Evolutionary conservation across 305 asterid species (phyloP).

Genomic region (Fraxinus floribunda): DNA sequence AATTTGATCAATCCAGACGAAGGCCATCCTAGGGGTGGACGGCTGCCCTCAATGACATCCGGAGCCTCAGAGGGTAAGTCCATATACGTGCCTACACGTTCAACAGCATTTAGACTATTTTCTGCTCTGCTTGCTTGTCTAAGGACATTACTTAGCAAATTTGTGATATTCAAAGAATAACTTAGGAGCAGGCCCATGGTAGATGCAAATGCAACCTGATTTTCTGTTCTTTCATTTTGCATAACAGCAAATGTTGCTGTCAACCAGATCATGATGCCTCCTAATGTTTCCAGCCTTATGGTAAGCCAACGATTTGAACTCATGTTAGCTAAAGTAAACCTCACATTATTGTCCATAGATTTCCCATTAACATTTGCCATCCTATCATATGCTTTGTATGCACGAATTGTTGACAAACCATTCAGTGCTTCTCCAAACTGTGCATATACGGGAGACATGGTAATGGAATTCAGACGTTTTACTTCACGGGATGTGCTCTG

Average conservation of each 20-base stretch:
- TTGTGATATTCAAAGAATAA: conserved; percentile 82
- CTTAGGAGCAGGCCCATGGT: conserved; percentile 97
- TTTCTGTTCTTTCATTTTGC: conserved; percentile 73
- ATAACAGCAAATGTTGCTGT: conserved; percentile 92
- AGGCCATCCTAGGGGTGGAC: conserved; percentile 97
- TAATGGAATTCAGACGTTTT: conserved; percentile 86
- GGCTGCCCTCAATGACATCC: conserved; percentile 56
- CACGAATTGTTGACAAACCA: conserved; percentile 88
- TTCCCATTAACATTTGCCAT: conserved; percentile 80
- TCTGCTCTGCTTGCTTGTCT: conserved; percentile 93
- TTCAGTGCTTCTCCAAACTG: conserved; percentile 95
- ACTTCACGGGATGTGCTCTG: conserved; percentile 99
- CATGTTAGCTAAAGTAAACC: conserved; percentile 74
- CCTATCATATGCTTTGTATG: conserved; percentile 86
- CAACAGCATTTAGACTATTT: conserved; percentile 91
- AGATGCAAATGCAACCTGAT: conserved; percentile 89
- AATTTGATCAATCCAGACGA: conserved; percentile 67
- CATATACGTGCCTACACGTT: conserved; percentile 81
- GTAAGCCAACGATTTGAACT: conserved; percentile 95
- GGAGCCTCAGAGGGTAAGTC: conserved; percentile 92
- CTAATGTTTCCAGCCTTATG: conserved; percentile 81
- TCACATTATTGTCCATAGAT: conserved; percentile 79
- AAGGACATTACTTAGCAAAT: conserved; percentile 66
- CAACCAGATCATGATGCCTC: conserved; percentile 95
- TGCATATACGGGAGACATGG: conserved; percentile 96